Evolutionary conservation across 768 basidiomycete genomes (phyloP), one percentile per base, ranked within the genome.

Genomic region (Kwoniella sp.): DNA sequence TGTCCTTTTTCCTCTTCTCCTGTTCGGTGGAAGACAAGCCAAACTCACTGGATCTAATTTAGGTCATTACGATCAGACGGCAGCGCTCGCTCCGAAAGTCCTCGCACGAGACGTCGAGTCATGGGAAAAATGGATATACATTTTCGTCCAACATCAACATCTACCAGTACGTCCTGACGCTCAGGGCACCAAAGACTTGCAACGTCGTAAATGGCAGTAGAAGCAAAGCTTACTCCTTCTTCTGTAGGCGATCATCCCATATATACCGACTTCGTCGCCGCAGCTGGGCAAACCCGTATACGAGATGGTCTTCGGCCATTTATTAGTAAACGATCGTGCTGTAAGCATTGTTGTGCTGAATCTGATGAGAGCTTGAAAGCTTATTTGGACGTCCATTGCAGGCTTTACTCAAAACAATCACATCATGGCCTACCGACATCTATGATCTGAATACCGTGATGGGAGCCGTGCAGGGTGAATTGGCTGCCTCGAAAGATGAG

Each of bases 101-200:
- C 90, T 95, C 69, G 89, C 86, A 2, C 86, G 87, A 50, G 87
- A 95, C 71, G 81, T 85, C 12, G 88, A 87, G 73, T 85, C 86
- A n/a, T 99, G 96, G 96, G 94, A 97, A 76, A 87, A 90, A 72
- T 96, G 91, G 91, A 90, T 97, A 74, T 95, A 96, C 73, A 83
- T 86, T 15, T 98, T 95, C 76, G 90, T 90, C 0, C 87, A 92
- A 78, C 86, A 88, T 71, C 85, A 86, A 26, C 88, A 92, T 63
- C 82, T 97, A 17, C 87, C 90, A 80, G 93, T 91, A 65, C 25
- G 86, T 79, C 23, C 13, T 30, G 15, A 29, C 2, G 7, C 13
- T 37, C 34, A 37, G 34, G 34, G 13, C 34, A n/a, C n/a, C n/a
- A n/a, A n/a, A n/a, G n/a, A n/a, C n/a, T n/a, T n/a, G n/a, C n/a